Base-by-base conservation (phyloP, 805 yeast species). In the Barnettozyma botsteinii region DNA sequence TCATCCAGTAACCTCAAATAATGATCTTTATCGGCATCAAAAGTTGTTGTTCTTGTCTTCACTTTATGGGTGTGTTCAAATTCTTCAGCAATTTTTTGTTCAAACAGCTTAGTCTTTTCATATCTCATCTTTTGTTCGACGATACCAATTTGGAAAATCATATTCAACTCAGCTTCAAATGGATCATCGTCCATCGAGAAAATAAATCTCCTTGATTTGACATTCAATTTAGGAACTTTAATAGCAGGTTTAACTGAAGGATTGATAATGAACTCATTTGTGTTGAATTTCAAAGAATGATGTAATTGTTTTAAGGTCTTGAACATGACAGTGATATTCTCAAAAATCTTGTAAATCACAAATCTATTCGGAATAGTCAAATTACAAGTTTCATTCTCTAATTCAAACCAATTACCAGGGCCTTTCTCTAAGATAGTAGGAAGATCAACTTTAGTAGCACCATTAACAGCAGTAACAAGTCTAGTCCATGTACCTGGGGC, bases 121-220 rank as follows among this genome's bases (percentile, higher is more conserved):
- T 75, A 36, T 45, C 96, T 67, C 37, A 68, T 64, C 47, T 66
- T 69, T 55, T 86, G 94, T 49, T 81, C 91, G n/a, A 68, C 43
- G 17, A 62, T 37, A 1, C 95, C 95, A 10, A 82, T 67, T 49
- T 81, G 80, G 52, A 72, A 79, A 21, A 81, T 75, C 52, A 75
- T 66, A 18, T 76, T 72, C 34, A 89, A 62, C 50, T 85, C 80
- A 7, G 79, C 67, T 59, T 91, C 98, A 57, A 89, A 88, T 7
- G 95, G 91, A 60, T 91, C 97, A 58, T 85, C 95, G 41, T 85
- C 95, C 47, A 88, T 68, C 19, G 81, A 70, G 28, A 88, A 62
- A 5, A 81, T 66, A 46, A 85, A 67, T 30, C 74, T 65, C 6
- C 66, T 66, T 0, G 94, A 67, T 31, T 64, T 70, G 27, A 88